Percentiles rank a stretch among this genome's conserved stretches.
phyloP scores from a whole-genome alignment of 129 eudicot genomes.

The Artemisia annua region DNA sequence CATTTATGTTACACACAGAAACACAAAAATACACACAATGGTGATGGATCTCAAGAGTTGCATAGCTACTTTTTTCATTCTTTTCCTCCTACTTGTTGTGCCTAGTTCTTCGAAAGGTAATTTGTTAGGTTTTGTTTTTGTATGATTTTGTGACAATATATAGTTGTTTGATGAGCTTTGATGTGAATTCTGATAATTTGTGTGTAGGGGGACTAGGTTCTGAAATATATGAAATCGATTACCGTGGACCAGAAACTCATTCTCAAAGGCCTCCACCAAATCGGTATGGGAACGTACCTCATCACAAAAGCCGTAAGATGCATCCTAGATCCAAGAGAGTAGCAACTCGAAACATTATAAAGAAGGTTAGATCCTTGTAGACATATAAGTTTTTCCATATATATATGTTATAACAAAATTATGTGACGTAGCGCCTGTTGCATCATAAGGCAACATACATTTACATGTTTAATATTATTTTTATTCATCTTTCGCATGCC shows the following conservation, averaged over 20 bases:
- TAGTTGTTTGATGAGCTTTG: neutral
- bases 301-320: conserved; percentile 16
- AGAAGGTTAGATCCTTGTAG: conserved; percentile 33
- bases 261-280: conserved; percentile 62
- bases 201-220: conserved; percentile 36
- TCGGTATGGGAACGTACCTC: conserved; percentile 31
- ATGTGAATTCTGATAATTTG: neutral
- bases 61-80: conserved; percentile 14
- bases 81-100: conserved; percentile 35
- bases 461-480: neutral
- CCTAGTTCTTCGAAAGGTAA: conserved; percentile 36
- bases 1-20: neutral
- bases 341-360: conserved; percentile 3
- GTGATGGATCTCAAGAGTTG: conserved; percentile 36
- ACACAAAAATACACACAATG: neutral
- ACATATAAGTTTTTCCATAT: neutral
- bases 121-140: neutral
- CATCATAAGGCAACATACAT: neutral
- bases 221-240: conserved; percentile 60
- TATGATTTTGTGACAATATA: neutral
- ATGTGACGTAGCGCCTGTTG: neutral
- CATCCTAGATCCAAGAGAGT: conserved; percentile 38
- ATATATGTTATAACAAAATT: neutral
- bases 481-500: no score
- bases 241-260: conserved; percentile 82